A percentile compares a stretch with the other conserved stretches of the same genome.
phyloP scores from a whole-genome alignment of 257 asterid genomes.

The Fraxinus anomala region DNA sequence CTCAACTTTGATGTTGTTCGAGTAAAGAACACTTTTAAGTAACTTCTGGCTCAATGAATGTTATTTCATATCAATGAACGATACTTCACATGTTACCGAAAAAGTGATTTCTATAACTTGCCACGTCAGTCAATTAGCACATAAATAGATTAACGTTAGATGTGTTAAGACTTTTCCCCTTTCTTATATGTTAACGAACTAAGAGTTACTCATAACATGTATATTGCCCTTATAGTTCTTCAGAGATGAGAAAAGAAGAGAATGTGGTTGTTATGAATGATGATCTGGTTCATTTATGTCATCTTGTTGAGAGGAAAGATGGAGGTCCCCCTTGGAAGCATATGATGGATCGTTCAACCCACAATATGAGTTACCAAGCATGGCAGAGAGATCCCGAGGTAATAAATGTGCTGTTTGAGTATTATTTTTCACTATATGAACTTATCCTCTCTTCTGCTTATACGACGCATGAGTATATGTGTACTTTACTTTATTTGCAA shows the following conservation, averaged over 20 bases:
- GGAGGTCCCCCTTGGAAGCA: constrained; percentile 91
- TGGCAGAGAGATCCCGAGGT: constrained; percentile 95
- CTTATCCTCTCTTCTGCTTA: neutral
- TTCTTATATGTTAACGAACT: constrained; percentile 21
- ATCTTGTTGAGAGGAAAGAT: constrained; percentile 80
- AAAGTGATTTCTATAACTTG: neutral
- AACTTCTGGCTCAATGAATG: neutral
- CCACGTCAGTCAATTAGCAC: neutral
- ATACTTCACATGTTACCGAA: neutral
- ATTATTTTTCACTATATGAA: neutral
- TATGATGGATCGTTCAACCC: constrained; percentile 76
- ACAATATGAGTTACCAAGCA: constrained; percentile 80
- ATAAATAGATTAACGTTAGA: no score
- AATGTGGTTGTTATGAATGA: constrained; percentile 41
- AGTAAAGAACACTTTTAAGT: neutral
- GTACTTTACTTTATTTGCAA: neutral
- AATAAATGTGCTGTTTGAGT: neutral
- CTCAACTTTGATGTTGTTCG: constrained; percentile 4
- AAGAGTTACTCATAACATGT: constrained; percentile 19
- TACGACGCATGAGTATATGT: neutral
- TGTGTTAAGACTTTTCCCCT: neutral
- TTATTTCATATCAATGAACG: no score
- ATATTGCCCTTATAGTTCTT: constrained; percentile 41
- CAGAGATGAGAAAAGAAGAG: constrained; percentile 39
- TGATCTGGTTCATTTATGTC: constrained; percentile 68